A percentile compares a stretch with the other conserved stretches of the same genome.
These are phyloP conservation scores for Euphorbia schlechtendalii DNA, from an alignment of 441 rosid genomes.

Conservation along the genomic window DNA sequence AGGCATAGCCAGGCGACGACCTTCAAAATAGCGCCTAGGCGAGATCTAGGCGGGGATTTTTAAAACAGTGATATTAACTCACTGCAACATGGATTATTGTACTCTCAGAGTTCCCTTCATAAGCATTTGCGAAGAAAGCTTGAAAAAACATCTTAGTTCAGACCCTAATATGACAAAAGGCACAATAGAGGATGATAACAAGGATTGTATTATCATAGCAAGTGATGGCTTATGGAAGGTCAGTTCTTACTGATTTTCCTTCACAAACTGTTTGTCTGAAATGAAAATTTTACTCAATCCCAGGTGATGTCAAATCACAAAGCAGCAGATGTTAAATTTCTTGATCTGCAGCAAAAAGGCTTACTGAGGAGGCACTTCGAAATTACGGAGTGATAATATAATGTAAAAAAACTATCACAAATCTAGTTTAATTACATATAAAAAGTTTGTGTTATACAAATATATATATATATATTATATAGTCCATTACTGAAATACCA, in stretches of 20 bases:
- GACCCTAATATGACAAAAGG: conserved; percentile 66
- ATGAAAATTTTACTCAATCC: conserved; percentile 2
- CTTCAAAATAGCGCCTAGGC: too few relatives aligned
- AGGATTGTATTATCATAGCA: conserved; percentile 66
- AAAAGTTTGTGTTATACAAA: too few relatives aligned
- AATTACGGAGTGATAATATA: too few relatives aligned
- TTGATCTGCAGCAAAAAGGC: conserved; percentile 66
- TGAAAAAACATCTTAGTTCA: conserved; percentile 81
- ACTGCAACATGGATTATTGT: background rate
- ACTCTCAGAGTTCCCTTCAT: conserved; percentile 20
- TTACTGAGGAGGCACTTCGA: conserved; percentile 80
- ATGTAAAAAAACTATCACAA: too few relatives aligned
- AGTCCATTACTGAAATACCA: too few relatives aligned
- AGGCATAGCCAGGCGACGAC: too few relatives aligned
- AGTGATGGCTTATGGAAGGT: conserved; percentile 98
- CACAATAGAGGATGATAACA: conserved; percentile 44
- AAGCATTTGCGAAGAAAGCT: conserved; percentile 84
- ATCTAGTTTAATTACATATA: conserved; percentile 65
- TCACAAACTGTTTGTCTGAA: too few relatives aligned
- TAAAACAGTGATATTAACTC: too few relatives aligned
- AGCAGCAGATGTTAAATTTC: conserved; percentile 58
- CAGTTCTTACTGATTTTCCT: conserved; percentile 1
- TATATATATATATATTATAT: too few relatives aligned
- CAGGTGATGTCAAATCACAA: conserved; percentile 90
- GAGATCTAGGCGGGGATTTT: too few relatives aligned